Evolutionary conservation across 495 filamentous ascomycete genomes (phyloP).

Genomic region (Trichoderma virens): DNA sequence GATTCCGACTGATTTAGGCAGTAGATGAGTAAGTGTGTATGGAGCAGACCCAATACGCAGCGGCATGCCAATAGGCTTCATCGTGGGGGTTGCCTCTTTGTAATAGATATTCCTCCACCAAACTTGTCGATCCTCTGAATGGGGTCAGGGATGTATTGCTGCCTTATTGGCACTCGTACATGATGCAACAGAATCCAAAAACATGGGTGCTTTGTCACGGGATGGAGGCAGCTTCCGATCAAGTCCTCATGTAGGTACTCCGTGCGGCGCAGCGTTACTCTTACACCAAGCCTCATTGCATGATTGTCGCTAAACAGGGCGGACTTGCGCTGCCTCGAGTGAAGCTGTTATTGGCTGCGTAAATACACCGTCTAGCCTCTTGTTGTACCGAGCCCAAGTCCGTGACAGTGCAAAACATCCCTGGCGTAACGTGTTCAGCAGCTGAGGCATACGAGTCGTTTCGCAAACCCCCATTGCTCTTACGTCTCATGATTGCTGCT

Average conservation of each 20-base stretch:
- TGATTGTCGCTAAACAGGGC: neutral
- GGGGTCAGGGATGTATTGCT: neutral
- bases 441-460: neutral
- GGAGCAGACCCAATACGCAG: too few relatives aligned
- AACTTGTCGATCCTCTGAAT: neutral
- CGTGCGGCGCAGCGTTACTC: neutral
- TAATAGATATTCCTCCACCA: neutral
- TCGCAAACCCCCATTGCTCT: too few relatives aligned
- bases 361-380: neutral
- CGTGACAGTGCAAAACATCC: neutral
- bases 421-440: neutral
- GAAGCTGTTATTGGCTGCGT: too few relatives aligned
- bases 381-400: neutral
- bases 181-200: neutral
- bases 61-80: neutral
- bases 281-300: neutral
- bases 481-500: too few relatives aligned
- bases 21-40: too few relatives aligned
- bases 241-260: neutral
- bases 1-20: too few relatives aligned
- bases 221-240: neutral
- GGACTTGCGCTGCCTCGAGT: too few relatives aligned
- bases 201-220: neutral
- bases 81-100: constrained; percentile 1
- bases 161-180: neutral